Conservation (phyloP, 192 early-diverging fungal species). For the Backusella circina region DNA sequence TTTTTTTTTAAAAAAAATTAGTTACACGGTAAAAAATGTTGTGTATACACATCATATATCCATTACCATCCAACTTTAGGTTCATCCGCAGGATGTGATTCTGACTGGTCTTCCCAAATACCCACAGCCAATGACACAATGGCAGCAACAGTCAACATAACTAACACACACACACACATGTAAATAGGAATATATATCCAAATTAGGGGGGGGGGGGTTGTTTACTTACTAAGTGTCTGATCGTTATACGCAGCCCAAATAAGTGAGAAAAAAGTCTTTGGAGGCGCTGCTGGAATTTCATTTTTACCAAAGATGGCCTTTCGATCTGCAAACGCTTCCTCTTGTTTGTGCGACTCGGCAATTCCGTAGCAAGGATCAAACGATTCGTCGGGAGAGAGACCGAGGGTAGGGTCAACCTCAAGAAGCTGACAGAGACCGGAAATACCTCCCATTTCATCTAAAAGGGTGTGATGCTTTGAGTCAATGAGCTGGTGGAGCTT, state of each 20-base stretch:
- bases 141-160: conserved; percentile 77
- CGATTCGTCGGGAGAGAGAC: conserved; percentile 50
- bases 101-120: conserved; percentile 74
- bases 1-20: background rate
- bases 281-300: conserved; percentile 51
- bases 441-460: conserved; percentile 55
- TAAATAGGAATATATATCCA: background rate
- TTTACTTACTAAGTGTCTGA: conserved; percentile 56
- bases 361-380: conserved; percentile 21
- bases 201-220: background rate
- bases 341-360: background rate
- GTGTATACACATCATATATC: background rate
- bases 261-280: conserved; percentile 53
- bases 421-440: conserved; percentile 55
- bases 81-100: conserved; percentile 62
- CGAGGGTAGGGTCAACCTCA: conserved; percentile 57
- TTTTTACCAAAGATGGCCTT: conserved; percentile 43
- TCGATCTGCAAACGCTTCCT: conserved; percentile 36
- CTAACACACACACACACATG: conserved; percentile 17
- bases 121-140: conserved; percentile 80
- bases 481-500: conserved; percentile 47
- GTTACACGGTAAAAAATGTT: background rate
- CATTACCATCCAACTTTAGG: conserved; percentile 71
- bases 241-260: conserved; percentile 64
- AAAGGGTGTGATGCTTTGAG: conserved; percentile 57